phyloP scores from a whole-genome alignment of 257 asterid genomes.

The Solanum pimpinellifolium region DNA sequence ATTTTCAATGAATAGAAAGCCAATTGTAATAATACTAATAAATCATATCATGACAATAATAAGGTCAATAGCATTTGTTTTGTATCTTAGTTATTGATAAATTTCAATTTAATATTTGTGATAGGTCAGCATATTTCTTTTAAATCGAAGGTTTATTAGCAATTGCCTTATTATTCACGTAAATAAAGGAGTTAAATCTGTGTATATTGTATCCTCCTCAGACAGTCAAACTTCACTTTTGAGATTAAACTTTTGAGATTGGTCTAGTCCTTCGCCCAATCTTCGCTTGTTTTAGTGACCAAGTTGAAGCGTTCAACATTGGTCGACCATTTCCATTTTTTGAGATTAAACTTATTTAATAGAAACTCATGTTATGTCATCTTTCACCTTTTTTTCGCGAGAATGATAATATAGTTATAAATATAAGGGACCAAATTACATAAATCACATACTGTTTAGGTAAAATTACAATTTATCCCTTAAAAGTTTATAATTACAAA shows the following conservation, averaged over 20 bases:
- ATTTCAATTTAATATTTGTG: neutral
- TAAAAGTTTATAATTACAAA: too few species aligned
- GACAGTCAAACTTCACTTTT: too few species aligned
- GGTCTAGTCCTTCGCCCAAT: neutral
- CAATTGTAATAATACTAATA: neutral
- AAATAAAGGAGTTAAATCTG: fast-evolving
- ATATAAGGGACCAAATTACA: too few species aligned
- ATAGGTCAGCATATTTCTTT: neutral
- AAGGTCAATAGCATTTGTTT: neutral
- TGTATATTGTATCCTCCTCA: too few species aligned
- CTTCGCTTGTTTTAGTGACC: neutral
- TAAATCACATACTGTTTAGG: too few species aligned
- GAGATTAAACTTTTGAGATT: too few species aligned
- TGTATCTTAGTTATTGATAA: neutral
- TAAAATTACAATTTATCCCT: too few species aligned
- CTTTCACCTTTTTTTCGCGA: too few species aligned
- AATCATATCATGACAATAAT: neutral
- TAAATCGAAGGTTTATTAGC: fast-evolving
- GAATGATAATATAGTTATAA: too few species aligned
- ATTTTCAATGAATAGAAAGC: neutral
- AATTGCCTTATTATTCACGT: fast-evolving
- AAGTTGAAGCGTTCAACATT: neutral
- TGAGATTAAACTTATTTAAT: too few species aligned
- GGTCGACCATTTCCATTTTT: too few species aligned
- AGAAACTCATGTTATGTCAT: too few species aligned